These are phyloP conservation scores for Sporodiniella umbellata DNA, from an alignment of 371 early-diverging fungal genomes.

Conservation along the genomic window DNA sequence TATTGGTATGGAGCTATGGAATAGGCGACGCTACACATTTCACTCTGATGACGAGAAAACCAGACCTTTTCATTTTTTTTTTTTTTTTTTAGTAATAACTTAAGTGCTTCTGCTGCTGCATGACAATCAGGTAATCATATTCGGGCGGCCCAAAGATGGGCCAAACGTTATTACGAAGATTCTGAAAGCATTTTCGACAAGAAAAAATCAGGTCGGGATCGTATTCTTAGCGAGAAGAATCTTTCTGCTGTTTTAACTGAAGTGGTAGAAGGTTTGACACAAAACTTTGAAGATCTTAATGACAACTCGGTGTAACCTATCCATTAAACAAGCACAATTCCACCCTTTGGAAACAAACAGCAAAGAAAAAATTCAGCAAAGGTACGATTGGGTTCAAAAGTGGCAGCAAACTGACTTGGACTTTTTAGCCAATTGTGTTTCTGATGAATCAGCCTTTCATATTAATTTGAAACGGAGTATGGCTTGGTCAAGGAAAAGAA, in stretches of 20 bases:
- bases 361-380: conserved; percentile 7
- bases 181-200: conserved; percentile 17
- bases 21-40: conserved; percentile 18
- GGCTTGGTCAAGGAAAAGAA: conserved; percentile 5
- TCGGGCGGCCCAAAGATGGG: conserved; percentile 21
- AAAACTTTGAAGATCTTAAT: conserved; percentile 8
- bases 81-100: conserved; percentile 17
- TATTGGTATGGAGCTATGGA: conserved; percentile 17
- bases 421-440: conserved; percentile 7
- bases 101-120: conserved; percentile 13
- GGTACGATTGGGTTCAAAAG: conserved; percentile 15
- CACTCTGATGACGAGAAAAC: conserved; percentile 20
- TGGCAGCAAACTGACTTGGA: conserved; percentile 12
- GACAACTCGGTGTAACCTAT: conserved; percentile 16
- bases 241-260: conserved; percentile 4
- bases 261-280: background rate
- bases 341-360: conserved; percentile 6
- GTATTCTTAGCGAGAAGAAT: conserved; percentile 3
- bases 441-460: conserved; percentile 11
- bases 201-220: background rate
- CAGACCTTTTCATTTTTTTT: conserved; percentile 22
- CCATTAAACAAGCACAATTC: conserved; percentile 17
- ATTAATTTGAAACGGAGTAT: conserved; percentile 8
- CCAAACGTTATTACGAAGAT: conserved; percentile 17
- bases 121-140: conserved; percentile 16